Conservation (phyloP, 2,329 filamentous ascomycete species). For the Aspergillus quadricinctus region DNA sequence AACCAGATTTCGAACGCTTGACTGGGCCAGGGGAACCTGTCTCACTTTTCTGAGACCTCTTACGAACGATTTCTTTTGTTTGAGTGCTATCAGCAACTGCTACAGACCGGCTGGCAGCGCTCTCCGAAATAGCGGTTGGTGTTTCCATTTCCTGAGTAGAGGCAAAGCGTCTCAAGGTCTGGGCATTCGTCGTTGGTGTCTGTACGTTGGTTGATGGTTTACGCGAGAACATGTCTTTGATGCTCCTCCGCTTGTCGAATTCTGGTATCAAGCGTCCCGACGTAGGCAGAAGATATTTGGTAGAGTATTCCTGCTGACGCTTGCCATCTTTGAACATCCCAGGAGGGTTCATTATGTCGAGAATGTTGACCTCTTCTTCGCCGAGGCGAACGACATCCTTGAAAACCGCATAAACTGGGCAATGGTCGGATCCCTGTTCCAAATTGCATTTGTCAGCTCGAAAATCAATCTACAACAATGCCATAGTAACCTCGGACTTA, state of each 20-base stretch:
- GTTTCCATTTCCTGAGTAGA: slow-evolving; percentile 2
- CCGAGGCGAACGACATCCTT: slow-evolving; percentile 57
- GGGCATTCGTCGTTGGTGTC: slow-evolving; percentile 7
- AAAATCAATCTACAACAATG: background rate
- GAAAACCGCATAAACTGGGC: slow-evolving; percentile 78
- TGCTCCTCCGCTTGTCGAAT: slow-evolving; percentile 77
- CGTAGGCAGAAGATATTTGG: slow-evolving; percentile 62
- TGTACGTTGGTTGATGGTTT: slow-evolving; percentile 39
- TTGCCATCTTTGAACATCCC: slow-evolving; percentile 66
- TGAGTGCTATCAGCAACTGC: background rate
- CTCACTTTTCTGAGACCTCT: slow-evolving; percentile 36
- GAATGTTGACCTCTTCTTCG: slow-evolving; percentile 50
- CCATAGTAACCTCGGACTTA: slow-evolving; percentile 20
- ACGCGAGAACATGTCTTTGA: slow-evolving; percentile 86
- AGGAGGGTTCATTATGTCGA: slow-evolving; percentile 72
- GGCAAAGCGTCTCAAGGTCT: background rate
- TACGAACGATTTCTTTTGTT: slow-evolving; percentile 24
- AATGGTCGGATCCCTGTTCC: slow-evolving; percentile 80
- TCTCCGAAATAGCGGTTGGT: background rate
- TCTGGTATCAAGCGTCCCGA: slow-evolving; percentile 84
- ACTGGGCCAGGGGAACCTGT: slow-evolving; percentile 25
- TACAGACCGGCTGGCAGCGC: background rate
- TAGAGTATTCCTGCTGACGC: slow-evolving; percentile 62
- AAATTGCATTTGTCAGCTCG: slow-evolving; percentile 14
- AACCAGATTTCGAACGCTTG: slow-evolving; percentile 51